phyloP scores from a whole-genome alignment of 2,329 filamentous ascomycete species.

The Cercospora sp. region DNA sequence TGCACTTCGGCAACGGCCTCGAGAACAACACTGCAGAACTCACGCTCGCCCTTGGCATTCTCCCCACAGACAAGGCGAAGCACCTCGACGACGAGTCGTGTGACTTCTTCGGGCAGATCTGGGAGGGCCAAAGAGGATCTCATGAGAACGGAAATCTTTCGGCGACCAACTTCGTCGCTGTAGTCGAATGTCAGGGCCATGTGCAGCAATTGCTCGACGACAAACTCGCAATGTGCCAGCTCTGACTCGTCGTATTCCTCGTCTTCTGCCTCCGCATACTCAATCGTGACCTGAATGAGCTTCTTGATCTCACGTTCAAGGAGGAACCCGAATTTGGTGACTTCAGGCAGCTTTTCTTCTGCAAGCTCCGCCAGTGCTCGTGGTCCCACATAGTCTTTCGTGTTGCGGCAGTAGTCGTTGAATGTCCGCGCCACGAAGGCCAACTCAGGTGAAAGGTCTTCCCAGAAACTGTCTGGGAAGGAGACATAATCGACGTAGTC shows the following conservation, averaged over 20 bases:
- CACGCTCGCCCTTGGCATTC: constrained; percentile 70
- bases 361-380: constrained; percentile 73
- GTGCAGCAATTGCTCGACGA: constrained; percentile 90
- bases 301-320: constrained; percentile 76
- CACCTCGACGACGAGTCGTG: constrained; percentile 80
- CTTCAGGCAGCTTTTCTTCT: constrained; percentile 93
- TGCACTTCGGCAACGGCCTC: constrained; percentile 96
- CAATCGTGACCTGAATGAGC: constrained; percentile 63
- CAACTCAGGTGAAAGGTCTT: constrained; percentile 78
- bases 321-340: constrained; percentile 85
- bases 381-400: constrained; percentile 59
- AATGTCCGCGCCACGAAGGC: constrained; percentile 89
- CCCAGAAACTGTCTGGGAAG: constrained; percentile 73
- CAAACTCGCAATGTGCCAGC: constrained; percentile 87
- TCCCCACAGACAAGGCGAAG: constrained; percentile 80
- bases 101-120: constrained; percentile 87
- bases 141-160: constrained; percentile 93
- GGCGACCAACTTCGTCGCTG: constrained; percentile 90
- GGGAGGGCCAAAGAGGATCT: constrained; percentile 81
- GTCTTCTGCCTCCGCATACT: constrained; percentile 53
- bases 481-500: constrained; percentile 73
- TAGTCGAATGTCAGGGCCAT: constrained; percentile 93
- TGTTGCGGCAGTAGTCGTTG: constrained; percentile 84
- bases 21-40: constrained; percentile 81
- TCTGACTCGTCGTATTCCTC: constrained; percentile 68